These are phyloP conservation scores for Bonia amplexicaulis DNA, from an alignment of 176 grass and related monocot genomes.

Conservation along the genomic window DNA sequence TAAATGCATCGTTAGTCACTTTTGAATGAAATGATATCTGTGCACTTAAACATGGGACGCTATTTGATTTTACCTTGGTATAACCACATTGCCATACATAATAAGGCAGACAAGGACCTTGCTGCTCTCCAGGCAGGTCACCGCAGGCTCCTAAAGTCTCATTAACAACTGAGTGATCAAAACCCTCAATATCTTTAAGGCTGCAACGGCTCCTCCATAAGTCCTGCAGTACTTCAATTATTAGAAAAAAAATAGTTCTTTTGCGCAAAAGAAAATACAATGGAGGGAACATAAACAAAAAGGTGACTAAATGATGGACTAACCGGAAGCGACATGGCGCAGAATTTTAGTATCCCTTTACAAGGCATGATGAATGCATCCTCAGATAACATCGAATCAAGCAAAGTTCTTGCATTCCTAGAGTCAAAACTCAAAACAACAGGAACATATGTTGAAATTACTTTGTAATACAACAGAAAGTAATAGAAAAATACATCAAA, in stretches of 20 bases:
- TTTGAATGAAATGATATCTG: not conserved
- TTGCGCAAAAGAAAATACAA: not conserved
- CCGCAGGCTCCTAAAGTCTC: slow-evolving; percentile 86
- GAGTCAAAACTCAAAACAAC: not conserved
- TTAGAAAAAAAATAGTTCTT: not conserved
- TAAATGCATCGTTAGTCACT: not conserved
- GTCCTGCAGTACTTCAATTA: slow-evolving; percentile 38
- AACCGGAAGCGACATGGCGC: slow-evolving; percentile 90
- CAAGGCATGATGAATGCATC: slow-evolving; percentile 69
- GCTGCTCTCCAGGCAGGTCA: slow-evolving; percentile 49
- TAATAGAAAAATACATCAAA: not conserved
- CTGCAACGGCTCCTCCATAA: slow-evolving; percentile 72
- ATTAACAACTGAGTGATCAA: slow-evolving; percentile 76
- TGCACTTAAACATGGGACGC: not conserved
- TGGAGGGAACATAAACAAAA: not conserved
- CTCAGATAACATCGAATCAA: slow-evolving; percentile 54
- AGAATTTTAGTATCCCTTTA: slow-evolving; percentile 83
- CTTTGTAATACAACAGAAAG: not conserved
- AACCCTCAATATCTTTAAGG: slow-evolving; percentile 69
- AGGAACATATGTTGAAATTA: not conserved
- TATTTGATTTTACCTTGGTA: slow-evolving; percentile 46
- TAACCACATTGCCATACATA: slow-evolving; percentile 89
- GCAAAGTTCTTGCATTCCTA: slow-evolving; percentile 84
- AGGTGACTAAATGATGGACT: slow-evolving; percentile 28
- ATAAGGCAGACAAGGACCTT: slow-evolving; percentile 71